A percentile compares a stretch with the other conserved stretches of the same genome.
These are phyloP conservation scores for Hypoxylon sp. DNA, from an alignment of 2,329 filamentous ascomycete species.

Conservation along the genomic window DNA sequence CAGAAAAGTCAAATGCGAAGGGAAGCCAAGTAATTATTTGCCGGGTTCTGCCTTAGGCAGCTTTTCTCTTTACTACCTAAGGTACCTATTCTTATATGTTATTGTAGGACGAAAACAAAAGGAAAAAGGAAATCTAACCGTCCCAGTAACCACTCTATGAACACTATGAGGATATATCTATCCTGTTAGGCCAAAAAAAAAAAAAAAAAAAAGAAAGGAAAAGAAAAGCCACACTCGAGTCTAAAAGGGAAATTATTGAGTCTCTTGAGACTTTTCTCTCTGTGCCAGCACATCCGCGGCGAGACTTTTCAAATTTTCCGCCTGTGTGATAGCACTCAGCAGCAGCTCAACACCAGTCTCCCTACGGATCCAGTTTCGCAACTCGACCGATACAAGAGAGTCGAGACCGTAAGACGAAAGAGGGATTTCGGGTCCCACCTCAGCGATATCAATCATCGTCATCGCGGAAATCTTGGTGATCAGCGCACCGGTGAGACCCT, in stretches of 20 bases:
- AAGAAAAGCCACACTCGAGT: no score
- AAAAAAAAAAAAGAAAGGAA: no score
- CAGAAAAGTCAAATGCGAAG: no score
- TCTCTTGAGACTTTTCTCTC: background rate
- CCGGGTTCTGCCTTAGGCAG: no score
- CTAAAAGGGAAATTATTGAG: background rate
- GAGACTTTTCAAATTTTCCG: background rate
- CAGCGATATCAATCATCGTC: background rate
- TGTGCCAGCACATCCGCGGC: background rate
- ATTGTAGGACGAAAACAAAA: no score
- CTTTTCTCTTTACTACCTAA: no score
- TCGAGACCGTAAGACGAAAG: background rate
- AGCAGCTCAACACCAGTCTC: background rate
- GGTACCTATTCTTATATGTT: no score
- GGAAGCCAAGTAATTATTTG: no score
- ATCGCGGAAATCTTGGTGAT: background rate
- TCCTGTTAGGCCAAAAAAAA: no score
- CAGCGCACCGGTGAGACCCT: background rate
- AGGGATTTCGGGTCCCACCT: background rate
- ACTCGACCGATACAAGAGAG: background rate
- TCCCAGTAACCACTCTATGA: no score
- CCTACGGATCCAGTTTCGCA: background rate
- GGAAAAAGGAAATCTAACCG: no score
- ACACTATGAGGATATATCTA: no score
- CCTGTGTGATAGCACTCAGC: background rate